Evolutionary conservation across 192 early-diverging fungal genomes (phyloP).

Genomic region (Coemansia furcata): DNA sequence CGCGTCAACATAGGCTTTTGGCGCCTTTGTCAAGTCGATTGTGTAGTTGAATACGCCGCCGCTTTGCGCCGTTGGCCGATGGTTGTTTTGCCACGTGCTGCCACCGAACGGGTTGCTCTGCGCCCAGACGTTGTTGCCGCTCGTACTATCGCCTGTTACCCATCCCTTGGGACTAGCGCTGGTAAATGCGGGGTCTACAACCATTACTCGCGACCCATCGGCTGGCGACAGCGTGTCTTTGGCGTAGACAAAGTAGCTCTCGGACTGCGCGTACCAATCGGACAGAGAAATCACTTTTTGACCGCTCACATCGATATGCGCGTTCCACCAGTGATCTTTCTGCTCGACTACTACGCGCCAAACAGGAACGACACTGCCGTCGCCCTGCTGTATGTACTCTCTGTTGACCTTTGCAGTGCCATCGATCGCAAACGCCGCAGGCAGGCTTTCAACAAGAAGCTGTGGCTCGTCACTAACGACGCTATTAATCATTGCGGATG

Average conservation of each 20-base stretch:
- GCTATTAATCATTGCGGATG: neutral
- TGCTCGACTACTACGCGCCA: constrained; percentile 85
- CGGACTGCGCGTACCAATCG: constrained; percentile 82
- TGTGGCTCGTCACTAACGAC: neutral
- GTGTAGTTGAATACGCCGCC: constrained; percentile 70
- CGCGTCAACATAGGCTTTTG: constrained; percentile 72
- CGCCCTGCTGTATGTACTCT: constrained; percentile 65
- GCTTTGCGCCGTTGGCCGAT: constrained; percentile 52
- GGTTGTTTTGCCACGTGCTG: constrained; percentile 75
- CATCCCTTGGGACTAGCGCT: constrained; percentile 91
- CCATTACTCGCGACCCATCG: constrained; percentile 61
- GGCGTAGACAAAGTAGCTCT: constrained; percentile 79
- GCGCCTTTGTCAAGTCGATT: constrained; percentile 64
- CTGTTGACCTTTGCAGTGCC: constrained; percentile 53
- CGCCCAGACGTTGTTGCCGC: constrained; percentile 95
- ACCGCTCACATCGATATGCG: constrained; percentile 59
- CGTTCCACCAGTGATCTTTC: constrained; percentile 81
- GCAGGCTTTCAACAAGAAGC: constrained; percentile 22
- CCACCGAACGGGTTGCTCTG: constrained; percentile 83
- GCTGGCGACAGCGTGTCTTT: constrained; percentile 76
- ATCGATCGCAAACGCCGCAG: constrained; percentile 30
- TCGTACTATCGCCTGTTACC: constrained; percentile 64
- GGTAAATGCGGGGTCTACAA: constrained; percentile 58
- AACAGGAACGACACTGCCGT: constrained; percentile 62
- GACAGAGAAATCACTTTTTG: constrained; percentile 68